phyloP scores from a whole-genome alignment of 768 basidiomycete species.

The Mycena pura region DNA sequence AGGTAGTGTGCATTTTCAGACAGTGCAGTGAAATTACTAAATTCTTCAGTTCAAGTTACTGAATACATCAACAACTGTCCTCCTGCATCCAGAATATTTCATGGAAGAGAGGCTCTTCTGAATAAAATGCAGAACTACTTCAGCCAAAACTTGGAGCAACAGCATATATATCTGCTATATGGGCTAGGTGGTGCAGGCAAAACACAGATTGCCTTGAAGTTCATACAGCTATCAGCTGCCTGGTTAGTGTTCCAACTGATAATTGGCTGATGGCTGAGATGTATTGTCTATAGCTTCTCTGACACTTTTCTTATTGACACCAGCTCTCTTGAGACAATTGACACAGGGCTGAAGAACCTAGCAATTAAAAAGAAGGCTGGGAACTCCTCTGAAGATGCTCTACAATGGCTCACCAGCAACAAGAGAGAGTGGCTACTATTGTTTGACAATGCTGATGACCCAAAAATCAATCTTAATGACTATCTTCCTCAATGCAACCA shows the following conservation, averaged over 20 bases:
- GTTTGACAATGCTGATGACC: constrained; percentile 11
- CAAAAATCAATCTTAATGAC: background rate
- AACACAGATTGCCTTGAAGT: background rate
- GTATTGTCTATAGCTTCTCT: background rate
- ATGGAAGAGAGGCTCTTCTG: background rate
- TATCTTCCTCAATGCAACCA: constrained; percentile 3
- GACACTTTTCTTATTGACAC: constrained; percentile 2
- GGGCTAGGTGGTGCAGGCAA: background rate
- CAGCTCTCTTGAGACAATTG: background rate
- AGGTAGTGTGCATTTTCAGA: background rate
- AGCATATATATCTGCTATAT: too few relatives aligned
- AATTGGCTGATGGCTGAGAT: too few relatives aligned
- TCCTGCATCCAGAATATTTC: background rate
- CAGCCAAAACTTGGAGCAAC: background rate
- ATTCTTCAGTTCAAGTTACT: background rate
- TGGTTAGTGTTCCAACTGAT: background rate
- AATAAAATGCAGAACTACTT: background rate
- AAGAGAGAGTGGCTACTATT: background rate
- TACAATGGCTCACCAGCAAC: background rate
- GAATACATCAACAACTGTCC: background rate
- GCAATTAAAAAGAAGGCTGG: background rate
- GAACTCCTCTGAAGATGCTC: background rate
- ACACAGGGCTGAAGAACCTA: constrained; percentile 1
- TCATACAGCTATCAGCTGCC: background rate
- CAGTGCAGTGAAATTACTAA: background rate